These are phyloP conservation scores for Candida suzukii DNA, from an alignment of 805 yeast genomes.

Conservation along the genomic window DNA sequence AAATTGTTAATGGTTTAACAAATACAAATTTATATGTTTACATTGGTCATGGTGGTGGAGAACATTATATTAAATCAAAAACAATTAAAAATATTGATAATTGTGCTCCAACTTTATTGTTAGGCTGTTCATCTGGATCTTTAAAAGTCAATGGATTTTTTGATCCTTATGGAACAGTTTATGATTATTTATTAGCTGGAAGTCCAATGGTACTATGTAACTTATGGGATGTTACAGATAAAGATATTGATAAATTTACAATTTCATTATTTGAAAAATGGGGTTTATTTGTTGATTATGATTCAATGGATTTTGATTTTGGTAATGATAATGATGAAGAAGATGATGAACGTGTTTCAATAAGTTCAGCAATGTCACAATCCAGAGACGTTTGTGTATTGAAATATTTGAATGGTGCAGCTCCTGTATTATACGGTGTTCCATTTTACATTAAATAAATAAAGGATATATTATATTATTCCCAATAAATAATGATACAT, in stretches of 20 bases:
- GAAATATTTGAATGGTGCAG: conserved; percentile 79
- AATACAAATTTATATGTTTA: conserved; percentile 54
- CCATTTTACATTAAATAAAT: conserved; percentile 40
- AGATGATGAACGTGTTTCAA: conserved; percentile 13
- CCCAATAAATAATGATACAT: not conserved
- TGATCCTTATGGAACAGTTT: conserved; percentile 71
- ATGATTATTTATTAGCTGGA: conserved; percentile 72
- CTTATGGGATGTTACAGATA: conserved; percentile 96
- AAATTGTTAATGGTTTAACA: conserved; percentile 37
- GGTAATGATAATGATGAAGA: conserved; percentile 9
- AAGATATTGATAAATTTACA: conserved; percentile 82
- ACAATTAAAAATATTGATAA: conserved; percentile 35
- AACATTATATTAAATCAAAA: conserved; percentile 59
- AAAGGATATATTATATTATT: not conserved
- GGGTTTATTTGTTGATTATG: conserved; percentile 44
- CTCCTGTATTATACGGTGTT: conserved; percentile 86
- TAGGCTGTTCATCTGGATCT: conserved; percentile 90
- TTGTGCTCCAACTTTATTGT: conserved; percentile 56
- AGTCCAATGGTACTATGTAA: conserved; percentile 79
- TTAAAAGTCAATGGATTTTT: conserved; percentile 50
- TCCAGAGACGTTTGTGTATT: conserved; percentile 68
- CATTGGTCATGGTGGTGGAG: conserved; percentile 97
- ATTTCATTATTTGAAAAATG: conserved; percentile 52
- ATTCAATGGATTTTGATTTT: conserved; percentile 9
- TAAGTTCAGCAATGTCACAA: conserved; percentile 49